Evolutionary conservation across 2,329 filamentous ascomycete genomes (phyloP), one percentile per base, ranked within the genome.

Genomic region (Ceratocystis eucalypticola): DNA sequence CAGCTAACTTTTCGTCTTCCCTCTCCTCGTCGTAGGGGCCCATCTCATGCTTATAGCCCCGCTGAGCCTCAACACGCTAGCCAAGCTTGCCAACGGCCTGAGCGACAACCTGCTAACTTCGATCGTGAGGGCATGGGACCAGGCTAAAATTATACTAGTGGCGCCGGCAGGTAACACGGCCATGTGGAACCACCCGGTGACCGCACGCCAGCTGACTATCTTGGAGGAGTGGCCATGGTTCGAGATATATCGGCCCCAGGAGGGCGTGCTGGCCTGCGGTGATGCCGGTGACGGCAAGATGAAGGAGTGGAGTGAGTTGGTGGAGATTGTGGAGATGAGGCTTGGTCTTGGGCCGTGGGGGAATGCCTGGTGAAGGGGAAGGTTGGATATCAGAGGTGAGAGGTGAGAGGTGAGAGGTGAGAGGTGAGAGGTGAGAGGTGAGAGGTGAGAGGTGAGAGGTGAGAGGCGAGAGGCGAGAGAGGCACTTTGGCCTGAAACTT

Each of bases 171-270:
- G 96, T 90, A 96, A 96, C 74, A 91, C 85, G 28, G 85, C 87
- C 3, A 96, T 96, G 92, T 96, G 89, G 88, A 79, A 80, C 66
- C 91, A 96, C 73, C 92, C 91, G 1, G 78, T 96, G 59, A 96
- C 92, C 0, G 80, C 76, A 62, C 84, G 82, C 69, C 90, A 96
- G 69, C 76, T 96, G 46, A 77, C 77, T 50, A 78, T 88, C 0
- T 77, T 96, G 61, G 81, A 86, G 69, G 82, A 88, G 61, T 77
- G 75, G 75, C 78, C 78, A 5, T 87, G 84, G 88, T 82, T 94
- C 70, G 85, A 89, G 71, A 83, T 96, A 20, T 73, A 95, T 69
- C 76, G 78, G 64, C 89, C 92, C 0, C 81, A 88, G 70, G 82
- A 87, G 71, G 96, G 96, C 78, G 79, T 80, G 12, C 77, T 96